Percentiles rank a stretch among this genome's conserved stretches.
These are phyloP conservation scores for Phytophthora macrochlamydospora DNA, from an alignment of 352 stramenopile genomes.

Conservation along the genomic window DNA sequence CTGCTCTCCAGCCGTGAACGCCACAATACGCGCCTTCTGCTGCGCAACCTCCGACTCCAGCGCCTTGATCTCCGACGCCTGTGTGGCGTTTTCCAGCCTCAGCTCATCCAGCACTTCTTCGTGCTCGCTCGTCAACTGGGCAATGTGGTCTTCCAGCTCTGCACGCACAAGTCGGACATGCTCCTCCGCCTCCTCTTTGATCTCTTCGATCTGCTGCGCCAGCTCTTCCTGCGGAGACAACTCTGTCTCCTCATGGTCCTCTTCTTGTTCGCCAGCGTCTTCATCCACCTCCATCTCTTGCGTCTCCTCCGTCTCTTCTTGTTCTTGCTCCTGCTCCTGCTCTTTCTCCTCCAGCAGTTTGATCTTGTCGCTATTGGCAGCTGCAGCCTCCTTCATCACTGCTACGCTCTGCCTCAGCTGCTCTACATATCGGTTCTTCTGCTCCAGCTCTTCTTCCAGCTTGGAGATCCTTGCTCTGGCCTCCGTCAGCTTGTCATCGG, in stretches of 20 bases:
- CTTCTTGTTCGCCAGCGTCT: constrained; percentile 15
- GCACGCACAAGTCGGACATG: constrained; percentile 59
- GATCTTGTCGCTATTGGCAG: constrained; percentile 30
- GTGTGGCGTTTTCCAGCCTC: constrained; percentile 60
- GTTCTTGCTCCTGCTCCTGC: constrained; percentile 21
- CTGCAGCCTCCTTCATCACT: constrained; percentile 52
- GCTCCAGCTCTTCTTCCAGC: constrained; percentile 72
- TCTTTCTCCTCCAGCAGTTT: constrained; percentile 35
- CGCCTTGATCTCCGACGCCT: constrained; percentile 62
- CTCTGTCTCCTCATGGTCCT: constrained; percentile 19
- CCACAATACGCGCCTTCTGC: constrained; percentile 66
- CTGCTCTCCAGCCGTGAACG: constrained; percentile 73
- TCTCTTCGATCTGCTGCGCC: constrained; percentile 54
- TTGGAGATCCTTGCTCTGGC: constrained; percentile 55
- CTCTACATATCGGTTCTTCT: constrained; percentile 70
- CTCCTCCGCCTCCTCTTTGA: constrained; percentile 64
- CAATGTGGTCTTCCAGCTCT: constrained; percentile 73
- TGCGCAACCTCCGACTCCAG: constrained; percentile 73
- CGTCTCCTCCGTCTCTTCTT: constrained; percentile 6
- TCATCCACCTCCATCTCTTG: constrained; percentile 47
- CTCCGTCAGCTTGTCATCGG: constrained; percentile 58
- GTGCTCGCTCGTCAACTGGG: constrained; percentile 51
- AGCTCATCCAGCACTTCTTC: constrained; percentile 65
- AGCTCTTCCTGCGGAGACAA: constrained; percentile 40
- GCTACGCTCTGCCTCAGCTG: constrained; percentile 68